These are phyloP conservation scores for Aaosphaeria arxii DNA, from an alignment of 2,329 filamentous ascomycete genomes.

Conservation along the genomic window DNA sequence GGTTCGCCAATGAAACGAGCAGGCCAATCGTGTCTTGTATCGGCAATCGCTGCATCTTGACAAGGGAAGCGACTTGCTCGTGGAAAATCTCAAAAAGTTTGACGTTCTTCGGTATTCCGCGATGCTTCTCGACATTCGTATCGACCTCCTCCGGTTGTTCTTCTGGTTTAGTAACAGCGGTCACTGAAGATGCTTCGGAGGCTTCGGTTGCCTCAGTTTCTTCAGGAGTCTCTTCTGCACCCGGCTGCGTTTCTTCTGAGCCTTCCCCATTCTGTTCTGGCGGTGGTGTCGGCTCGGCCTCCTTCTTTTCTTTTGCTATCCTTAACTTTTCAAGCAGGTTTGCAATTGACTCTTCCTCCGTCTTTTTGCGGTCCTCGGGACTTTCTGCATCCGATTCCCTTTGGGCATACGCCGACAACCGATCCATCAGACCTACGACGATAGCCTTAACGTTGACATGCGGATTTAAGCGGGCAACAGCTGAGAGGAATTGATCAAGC, in stretches of 20 bases:
- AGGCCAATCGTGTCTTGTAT: conserved; percentile 94
- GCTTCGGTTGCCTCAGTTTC: conserved; percentile 26
- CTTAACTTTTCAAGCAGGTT: conserved; percentile 75
- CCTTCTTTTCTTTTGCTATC: conserved; percentile 59
- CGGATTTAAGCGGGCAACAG: conserved; percentile 88
- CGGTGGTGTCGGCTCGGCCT: conserved; percentile 18
- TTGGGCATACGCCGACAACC: conserved; percentile 90
- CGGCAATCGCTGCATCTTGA: conserved; percentile 84
- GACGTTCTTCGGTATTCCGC: conserved; percentile 69
- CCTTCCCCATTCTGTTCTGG: conserved; percentile 30
- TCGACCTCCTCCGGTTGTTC: conserved; percentile 38
- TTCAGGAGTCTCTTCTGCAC: conserved; percentile 24
- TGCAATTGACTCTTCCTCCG: conserved; percentile 79
- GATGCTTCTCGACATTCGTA: conserved; percentile 44
- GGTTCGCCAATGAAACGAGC: conserved; percentile 87
- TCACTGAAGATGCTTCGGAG: conserved; percentile 26
- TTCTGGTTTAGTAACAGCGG: conserved; percentile 29
- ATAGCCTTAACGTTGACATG: conserved; percentile 98
- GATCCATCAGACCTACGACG: conserved; percentile 96
- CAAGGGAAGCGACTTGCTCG: conserved; percentile 88
- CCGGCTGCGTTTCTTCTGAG: conserved; percentile 23
- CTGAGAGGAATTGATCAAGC: conserved; percentile 88
- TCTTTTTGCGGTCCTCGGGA: conserved; percentile 68
- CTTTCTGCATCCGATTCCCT: conserved; percentile 73
- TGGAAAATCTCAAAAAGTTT: conserved; percentile 98